Base-by-base conservation (phyloP, 23 red algal genomes). In the Chondrus crispus region DNA sequence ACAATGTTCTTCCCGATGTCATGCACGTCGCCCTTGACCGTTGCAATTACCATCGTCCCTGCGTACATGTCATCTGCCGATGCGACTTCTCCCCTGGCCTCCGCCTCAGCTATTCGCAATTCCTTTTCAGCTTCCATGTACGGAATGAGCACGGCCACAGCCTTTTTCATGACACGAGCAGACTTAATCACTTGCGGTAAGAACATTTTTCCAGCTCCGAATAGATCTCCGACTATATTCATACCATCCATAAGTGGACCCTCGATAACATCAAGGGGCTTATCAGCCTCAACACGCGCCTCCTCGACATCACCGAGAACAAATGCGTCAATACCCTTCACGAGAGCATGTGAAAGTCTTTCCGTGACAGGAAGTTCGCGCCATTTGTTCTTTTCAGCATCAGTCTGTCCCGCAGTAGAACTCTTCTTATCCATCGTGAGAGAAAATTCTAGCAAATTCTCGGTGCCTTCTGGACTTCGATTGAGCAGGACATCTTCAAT, bases 1-100 rank as follows among this genome's bases (percentile, higher is more conserved):
- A 96, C 94, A 80, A 96, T 96, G 50, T 96, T 96, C 86, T 96
- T 96, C 58, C 94, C 94, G 63, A 96, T 96, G 45, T 96, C 94
- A 42, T 96, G 94, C 3, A 96, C 94, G 58, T 96, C 94, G 11
- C 94, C 94, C 41, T 96, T 96, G 5, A 96, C 94, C 26, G 94
- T 96, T 10, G 94, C 94, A 47, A 96, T 96, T 16, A 96, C 94
- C 78, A 96, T 87, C 54, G 85, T 96, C 36, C 94, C 94, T 4
- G 85, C 87, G 77, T 96, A 96, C 94, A 96, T 96, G 39, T 91
- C 87, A 5, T 91, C 88, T 48, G 78, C 94, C 36, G 87, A 88
- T 8, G 94, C 85, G 28, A 66, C 79, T 46, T 92, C 87, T 50
- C 94, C 94, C 10, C 88, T 46, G 20, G 80, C 85, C 36, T 85